Conservation (phyloP, 78 protist species). For the Pigoraptor vietnamica region DNA sequence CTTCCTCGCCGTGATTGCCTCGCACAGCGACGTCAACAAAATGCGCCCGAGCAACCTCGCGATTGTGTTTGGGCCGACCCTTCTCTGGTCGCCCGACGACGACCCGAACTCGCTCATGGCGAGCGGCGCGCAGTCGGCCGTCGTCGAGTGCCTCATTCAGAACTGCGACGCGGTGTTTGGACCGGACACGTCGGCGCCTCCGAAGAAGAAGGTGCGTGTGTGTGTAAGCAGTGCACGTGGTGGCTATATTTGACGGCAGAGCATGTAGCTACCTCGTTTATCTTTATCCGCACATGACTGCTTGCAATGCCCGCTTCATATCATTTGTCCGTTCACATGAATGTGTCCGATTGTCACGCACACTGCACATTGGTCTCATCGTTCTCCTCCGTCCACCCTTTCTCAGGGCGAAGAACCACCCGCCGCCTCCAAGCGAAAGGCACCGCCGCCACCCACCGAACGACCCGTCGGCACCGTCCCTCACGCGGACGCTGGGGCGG, state of each 20-base stretch:
- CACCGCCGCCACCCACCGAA: background rate
- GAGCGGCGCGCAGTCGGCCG: background rate
- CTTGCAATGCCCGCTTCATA: too few relatives aligned
- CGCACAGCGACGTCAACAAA: background rate
- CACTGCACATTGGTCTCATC: background rate
- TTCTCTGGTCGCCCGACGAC: background rate
- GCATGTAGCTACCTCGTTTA: background rate
- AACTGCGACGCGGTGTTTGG: background rate
- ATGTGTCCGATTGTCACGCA: background rate
- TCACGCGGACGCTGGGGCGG: background rate
- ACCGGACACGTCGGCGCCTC: background rate
- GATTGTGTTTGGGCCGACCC: conserved; percentile 1
- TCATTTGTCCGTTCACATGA: too few relatives aligned
- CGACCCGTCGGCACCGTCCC: too few relatives aligned
- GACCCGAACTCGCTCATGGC: background rate
- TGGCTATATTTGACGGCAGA: background rate
- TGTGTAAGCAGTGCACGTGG: background rate
- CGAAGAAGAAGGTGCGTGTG: background rate
- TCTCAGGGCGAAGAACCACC: background rate
- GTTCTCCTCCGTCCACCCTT: background rate
- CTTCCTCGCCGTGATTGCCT: background rate
- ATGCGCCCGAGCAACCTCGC: conserved; percentile 3
- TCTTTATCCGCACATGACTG: too few relatives aligned
- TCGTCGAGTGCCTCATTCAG: background rate
- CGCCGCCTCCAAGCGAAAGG: background rate